Evolutionary conservation across 2,329 filamentous ascomycete species (phyloP), one percentile per base, ranked within the genome.

Genomic region (Teratosphaeria epicoccoides): DNA sequence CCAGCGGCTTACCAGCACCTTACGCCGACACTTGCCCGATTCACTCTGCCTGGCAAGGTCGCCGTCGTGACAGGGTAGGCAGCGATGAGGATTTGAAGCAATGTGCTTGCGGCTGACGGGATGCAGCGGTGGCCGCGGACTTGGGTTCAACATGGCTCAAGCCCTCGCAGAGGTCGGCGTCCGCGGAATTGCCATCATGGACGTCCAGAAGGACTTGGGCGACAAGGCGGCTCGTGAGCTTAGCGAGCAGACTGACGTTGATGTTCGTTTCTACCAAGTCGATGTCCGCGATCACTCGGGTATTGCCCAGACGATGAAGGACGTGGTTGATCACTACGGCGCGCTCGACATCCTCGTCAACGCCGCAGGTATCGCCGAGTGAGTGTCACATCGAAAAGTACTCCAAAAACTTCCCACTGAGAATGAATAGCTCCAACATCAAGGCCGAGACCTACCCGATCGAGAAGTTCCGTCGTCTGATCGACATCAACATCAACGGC

Each of bases 401-500:
- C 5, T 37, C 22, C 2, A 48, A 22, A 14, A 11, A 10, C n/a
- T 10, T 33, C 12, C 12, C 46, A 14, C 46, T 28, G 22, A 20
- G 11, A 25, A 22, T n/a, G 11, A 14, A 22, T 58, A 78, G 75
- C 68, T 88, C 85, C 67, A 89, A 89, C 76, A 86, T 89, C 73
- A 85, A 85, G 69, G 85, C 85, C 47, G 86, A 89, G 76, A 81
- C 76, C 20, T 89, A 90, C 72, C 81, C 87, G 65, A 76, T 79
- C 24, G 79, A 82, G 68, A 87, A 85, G 77, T 90, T 88, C 78
- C 83, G 84, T 47, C 81, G 82, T 51, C 78, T 89, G 28, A 83
- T 90, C 61, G 85, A 90, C 68, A 88, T 90, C 75, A 91, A 90
- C 76, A 72, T 89, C 33, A 88, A 80, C 7, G 87, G 87, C 49